These are phyloP conservation scores for Rachicladosporium sp. DNA, from an alignment of 2,329 filamentous ascomycete species.

Conservation along the genomic window DNA sequence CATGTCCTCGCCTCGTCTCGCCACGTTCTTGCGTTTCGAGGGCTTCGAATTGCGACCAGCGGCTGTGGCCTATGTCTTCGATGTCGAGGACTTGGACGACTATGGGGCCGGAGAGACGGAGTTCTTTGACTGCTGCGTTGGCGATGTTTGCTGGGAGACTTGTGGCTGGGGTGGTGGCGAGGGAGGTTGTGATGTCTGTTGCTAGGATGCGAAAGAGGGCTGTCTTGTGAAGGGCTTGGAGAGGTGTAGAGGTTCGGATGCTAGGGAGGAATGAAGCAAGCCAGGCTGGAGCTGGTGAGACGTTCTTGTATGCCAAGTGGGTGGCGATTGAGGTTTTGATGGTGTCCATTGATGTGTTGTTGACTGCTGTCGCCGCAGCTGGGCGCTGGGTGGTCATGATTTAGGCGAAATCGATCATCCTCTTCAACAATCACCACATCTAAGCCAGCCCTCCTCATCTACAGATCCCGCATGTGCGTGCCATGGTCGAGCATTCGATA, in stretches of 20 bases:
- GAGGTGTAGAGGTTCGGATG: constrained; percentile 44
- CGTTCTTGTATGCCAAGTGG: constrained; percentile 19
- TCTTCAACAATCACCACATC: no score
- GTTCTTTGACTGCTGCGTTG: constrained; percentile 42
- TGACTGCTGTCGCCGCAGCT: neutral
- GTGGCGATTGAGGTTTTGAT: constrained; percentile 3
- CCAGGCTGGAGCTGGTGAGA: constrained; percentile 48
- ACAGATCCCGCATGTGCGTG: no score
- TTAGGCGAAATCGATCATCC: neutral
- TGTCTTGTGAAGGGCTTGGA: constrained; percentile 64
- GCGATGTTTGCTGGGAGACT: constrained; percentile 46
- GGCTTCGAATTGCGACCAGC: constrained; percentile 79
- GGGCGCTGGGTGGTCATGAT: constrained; percentile 3
- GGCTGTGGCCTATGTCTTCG: constrained; percentile 65
- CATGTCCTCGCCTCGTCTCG: constrained; percentile 61
- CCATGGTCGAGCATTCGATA: no score
- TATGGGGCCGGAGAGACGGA: constrained; percentile 47
- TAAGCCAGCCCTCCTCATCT: no score
- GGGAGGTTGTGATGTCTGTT: constrained; percentile 58
- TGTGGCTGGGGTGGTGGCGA: constrained; percentile 30
- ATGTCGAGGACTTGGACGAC: constrained; percentile 76
- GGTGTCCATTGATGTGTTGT: constrained; percentile 4
- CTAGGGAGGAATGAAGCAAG: constrained; percentile 49
- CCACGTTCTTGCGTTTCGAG: constrained; percentile 63
- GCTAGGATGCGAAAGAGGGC: constrained; percentile 69